Conservation (phyloP, 306 rosid species). For the Rosa lucieae region DNA sequence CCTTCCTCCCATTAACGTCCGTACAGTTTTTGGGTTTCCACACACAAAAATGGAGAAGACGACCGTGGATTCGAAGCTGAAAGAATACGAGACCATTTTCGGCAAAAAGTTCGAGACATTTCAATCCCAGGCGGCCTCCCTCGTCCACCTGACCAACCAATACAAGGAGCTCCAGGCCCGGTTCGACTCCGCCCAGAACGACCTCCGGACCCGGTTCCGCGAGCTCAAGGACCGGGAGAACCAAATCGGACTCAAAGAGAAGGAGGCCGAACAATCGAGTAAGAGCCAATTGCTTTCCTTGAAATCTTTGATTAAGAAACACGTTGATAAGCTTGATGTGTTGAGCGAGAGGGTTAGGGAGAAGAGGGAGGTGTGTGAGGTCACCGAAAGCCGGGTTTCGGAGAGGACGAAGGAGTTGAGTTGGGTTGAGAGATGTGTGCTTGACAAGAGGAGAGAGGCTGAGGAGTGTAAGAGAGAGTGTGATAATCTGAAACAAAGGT, state of each 20-base stretch:
- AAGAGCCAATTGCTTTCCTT: background rate
- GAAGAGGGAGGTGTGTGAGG: constrained; percentile 15
- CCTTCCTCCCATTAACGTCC: no score
- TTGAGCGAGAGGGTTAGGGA: constrained; percentile 25
- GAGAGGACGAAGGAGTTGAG: background rate
- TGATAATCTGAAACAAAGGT: background rate
- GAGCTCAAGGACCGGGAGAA: background rate
- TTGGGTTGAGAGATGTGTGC: background rate
- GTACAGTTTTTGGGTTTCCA: background rate
- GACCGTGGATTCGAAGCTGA: background rate
- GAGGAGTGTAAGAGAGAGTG: background rate
- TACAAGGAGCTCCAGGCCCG: background rate
- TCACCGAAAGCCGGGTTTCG: background rate
- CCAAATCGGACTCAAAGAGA: background rate
- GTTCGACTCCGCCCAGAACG: background rate
- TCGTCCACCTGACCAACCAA: background rate
- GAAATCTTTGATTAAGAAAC: background rate
- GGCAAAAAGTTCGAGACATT: background rate
- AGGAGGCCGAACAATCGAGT: background rate
- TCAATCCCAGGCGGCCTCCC: background rate
- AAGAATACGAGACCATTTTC: background rate
- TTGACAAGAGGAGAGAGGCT: background rate
- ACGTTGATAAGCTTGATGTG: constrained; percentile 26
- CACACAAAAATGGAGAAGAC: background rate
- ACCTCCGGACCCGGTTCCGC: background rate